Base-by-base conservation (phyloP, 208 protist genomes). In the Crithidia sp. region DNA sequence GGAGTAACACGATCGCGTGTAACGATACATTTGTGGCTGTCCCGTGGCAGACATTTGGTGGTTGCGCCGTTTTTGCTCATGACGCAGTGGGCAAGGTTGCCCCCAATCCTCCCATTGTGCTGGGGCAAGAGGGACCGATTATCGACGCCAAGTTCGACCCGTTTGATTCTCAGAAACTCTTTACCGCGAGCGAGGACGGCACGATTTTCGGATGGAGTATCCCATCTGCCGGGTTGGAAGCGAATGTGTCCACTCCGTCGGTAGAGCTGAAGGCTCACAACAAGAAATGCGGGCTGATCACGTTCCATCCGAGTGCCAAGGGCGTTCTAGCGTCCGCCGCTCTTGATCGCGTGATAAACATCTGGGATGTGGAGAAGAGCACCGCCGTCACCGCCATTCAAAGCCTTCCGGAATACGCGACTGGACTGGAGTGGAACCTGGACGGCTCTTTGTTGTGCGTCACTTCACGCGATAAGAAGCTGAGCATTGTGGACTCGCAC, bases 381-480 rank as follows among this genome's bases (percentile, higher is more conserved):
- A 79, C 82, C 9, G 71, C 63, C 0, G 66, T 94, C 37, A 74
- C 79, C 16, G 69, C 84, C 0, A 55, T 98, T 28, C 84, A 75
- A 14, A 74, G 71, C 47, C 92, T 96, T 77, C 76, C 84, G 7
- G 96, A 99, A 56, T 90, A 95, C 59, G 92, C 97, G 61, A 91
- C 88, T 49, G 88, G 82, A 17, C 57, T 99, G 57, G 87, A 93
- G 52, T 99, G 95, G 93, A 99, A 99, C 74, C 61, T 90, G 41
- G 84, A 99, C 50, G 98, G 98, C 66, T 92, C 76, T 17, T 74
- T 92, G 7, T 47, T 99, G 4, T 91, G 87, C 54, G 82, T 91
- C 16, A 85, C 92, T 2, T 87, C 84, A 47, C 95, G 97, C 63
- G 98, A 99, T 76, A 99, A 98, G 67, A 98, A 96, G 66, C 50